Percentiles rank a stretch among this genome's conserved stretches.
Conservation (phyloP, 2,329 filamentous ascomycete genomes). For the Fusarium sp. region DNA sequence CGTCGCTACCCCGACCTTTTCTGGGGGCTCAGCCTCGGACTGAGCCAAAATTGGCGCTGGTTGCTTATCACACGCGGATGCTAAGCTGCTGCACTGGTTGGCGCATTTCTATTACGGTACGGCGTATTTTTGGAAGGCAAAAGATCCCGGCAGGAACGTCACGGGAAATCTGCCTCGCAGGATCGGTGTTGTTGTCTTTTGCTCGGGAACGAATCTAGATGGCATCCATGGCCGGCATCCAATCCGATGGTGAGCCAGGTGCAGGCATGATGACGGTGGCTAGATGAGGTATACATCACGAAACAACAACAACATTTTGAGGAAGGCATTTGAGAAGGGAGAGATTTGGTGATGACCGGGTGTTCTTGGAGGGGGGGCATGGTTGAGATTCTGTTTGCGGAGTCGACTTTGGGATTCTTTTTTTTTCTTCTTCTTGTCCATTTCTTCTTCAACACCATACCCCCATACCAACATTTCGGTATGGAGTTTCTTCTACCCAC, state of each 20-base stretch:
- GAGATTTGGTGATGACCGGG: conserved; percentile 19
- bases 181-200: conserved; percentile 10
- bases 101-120: conserved; percentile 31
- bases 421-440: conserved; percentile 5
- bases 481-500: conserved; percentile 14
- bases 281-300: conserved; percentile 35
- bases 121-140: conserved; percentile 37
- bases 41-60: conserved; percentile 29
- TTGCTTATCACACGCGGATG: conserved; percentile 18
- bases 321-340: conserved; percentile 24
- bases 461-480: conserved; percentile 20
- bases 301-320: conserved; percentile 18
- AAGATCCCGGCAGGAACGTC: conserved; percentile 17
- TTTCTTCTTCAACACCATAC: conserved; percentile 27
- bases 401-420: conserved; percentile 16
- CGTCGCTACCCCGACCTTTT: conserved; percentile 32
- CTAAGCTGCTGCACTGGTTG: conserved; percentile 30
- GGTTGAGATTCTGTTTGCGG: conserved; percentile 11
- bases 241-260: conserved; percentile 12
- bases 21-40: conserved; percentile 37
- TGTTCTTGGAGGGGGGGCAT: conserved; percentile 23
- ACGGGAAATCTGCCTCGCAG: conserved; percentile 23
- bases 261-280: not conserved
- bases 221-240: conserved; percentile 12
- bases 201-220: conserved; percentile 26